Evolutionary conservation across 2,329 filamentous ascomycete genomes (phyloP).

Genomic region (Sporothrix pallida): DNA sequence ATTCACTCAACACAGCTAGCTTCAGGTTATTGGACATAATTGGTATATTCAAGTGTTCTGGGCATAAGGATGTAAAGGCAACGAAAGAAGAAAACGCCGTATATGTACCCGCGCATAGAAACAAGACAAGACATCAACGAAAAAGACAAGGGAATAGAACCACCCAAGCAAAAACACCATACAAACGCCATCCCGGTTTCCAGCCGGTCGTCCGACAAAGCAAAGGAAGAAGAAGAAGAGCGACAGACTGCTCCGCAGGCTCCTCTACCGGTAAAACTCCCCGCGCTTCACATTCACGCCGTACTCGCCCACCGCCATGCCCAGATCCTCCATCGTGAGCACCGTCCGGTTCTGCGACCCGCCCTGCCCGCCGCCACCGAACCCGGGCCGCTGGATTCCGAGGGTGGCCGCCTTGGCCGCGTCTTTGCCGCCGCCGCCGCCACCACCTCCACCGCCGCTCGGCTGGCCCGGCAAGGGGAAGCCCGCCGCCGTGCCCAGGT

Average conservation of each 20-base stretch:
- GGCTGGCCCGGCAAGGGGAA: constrained; percentile 70
- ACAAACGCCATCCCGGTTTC: constrained; percentile 1
- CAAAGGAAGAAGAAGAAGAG: not conserved
- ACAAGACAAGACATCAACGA: not conserved
- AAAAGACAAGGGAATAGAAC: not conserved
- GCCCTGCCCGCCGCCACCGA: constrained; percentile 86
- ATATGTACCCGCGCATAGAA: not conserved
- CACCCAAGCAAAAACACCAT: not conserved
- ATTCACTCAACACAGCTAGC: not conserved
- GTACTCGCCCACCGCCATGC: constrained; percentile 97
- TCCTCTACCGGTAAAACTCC: constrained; percentile 82
- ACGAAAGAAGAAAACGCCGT: not conserved
- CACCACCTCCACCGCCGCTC: not conserved
- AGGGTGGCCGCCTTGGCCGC: constrained; percentile 65
- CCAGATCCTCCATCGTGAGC: constrained; percentile 96
- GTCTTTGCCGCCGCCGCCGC: constrained; percentile 58
- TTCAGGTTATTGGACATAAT: not conserved
- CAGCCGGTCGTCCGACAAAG: not conserved
- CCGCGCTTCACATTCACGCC: constrained; percentile 96
- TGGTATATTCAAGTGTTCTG: not conserved
- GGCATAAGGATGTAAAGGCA: not conserved
- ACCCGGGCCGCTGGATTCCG: constrained; percentile 78
- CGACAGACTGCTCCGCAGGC: not conserved
- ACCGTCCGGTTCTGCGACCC: constrained; percentile 90
- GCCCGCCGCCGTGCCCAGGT: constrained; percentile 75